phyloP scores from a whole-genome alignment of 306 rosid species.

The Medicago lupulina region DNA sequence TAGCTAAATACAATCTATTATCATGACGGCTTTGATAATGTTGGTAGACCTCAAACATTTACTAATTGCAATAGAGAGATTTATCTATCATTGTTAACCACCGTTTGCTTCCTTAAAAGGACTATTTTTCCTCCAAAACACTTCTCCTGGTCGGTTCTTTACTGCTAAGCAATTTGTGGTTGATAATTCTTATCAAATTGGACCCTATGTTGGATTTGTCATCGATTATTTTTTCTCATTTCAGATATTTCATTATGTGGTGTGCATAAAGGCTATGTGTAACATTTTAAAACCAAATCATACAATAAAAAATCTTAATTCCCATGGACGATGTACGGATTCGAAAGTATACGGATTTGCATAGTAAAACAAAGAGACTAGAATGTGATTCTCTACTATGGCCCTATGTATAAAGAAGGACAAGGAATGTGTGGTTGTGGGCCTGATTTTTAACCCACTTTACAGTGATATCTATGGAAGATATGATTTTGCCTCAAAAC shows the following conservation, averaged over 20 bases:
- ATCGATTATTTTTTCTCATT: slow-evolving; percentile 1
- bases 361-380: background rate
- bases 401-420: slow-evolving; percentile 21
- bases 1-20: slow-evolving; percentile 51
- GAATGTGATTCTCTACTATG: slow-evolving; percentile 31
- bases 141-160: slow-evolving; percentile 55
- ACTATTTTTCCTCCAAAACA: slow-evolving; percentile 45
- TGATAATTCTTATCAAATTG: slow-evolving; percentile 30
- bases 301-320: background rate
- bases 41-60: slow-evolving; percentile 66
- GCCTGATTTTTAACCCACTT: slow-evolving; percentile 35
- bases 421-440: slow-evolving; percentile 45
- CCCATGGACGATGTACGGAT: background rate
- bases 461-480: slow-evolving; percentile 31
- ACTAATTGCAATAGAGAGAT: slow-evolving; percentile 42
- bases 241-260: slow-evolving; percentile 18
- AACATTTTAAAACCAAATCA: background rate
- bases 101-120: slow-evolving; percentile 76
- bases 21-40: slow-evolving; percentile 53
- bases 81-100: slow-evolving; percentile 35
- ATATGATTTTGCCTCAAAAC: slow-evolving; percentile 46
- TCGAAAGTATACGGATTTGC: background rate
- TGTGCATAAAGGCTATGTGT: background rate
- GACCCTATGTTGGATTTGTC: slow-evolving; percentile 10
- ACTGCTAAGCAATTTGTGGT: slow-evolving; percentile 35